phyloP scores from a whole-genome alignment of 1,284 basidiomycete species.

The Prillingera fragicola region DNA sequence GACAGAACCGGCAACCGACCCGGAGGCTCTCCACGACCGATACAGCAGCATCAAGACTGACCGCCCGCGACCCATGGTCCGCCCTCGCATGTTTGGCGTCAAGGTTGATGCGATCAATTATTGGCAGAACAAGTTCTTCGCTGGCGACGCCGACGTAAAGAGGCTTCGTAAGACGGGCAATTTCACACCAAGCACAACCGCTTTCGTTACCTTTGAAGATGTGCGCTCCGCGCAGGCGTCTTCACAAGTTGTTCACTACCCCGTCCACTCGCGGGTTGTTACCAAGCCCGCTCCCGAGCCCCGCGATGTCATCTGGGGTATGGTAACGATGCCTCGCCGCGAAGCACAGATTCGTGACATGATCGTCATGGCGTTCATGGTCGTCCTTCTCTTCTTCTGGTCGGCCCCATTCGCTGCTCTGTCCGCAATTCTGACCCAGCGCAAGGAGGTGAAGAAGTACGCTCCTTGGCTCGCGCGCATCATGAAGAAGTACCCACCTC shows the following conservation, averaged over 20 bases:
- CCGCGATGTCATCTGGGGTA: conserved; percentile 90
- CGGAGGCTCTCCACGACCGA: conserved; percentile 14
- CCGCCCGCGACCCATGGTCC: conserved; percentile 32
- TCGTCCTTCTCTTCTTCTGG: conserved; percentile 74
- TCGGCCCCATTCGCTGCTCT: conserved; percentile 71
- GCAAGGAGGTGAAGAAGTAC: conserved; percentile 82
- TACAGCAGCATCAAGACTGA: conserved; percentile 28
- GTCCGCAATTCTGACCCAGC: too few species aligned
- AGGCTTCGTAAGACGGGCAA: conserved; percentile 49
- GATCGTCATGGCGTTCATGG: conserved; percentile 64
- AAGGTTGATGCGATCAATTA: conserved; percentile 82
- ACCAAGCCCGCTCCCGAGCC: conserved; percentile 86
- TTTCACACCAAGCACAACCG: conserved; percentile 73
- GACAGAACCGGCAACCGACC: conserved; percentile 22
- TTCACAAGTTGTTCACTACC: conserved; percentile 74
- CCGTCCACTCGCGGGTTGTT: conserved; percentile 59
- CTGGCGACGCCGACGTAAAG: conserved; percentile 65
- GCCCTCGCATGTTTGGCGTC: conserved; percentile 33
- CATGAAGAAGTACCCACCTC: conserved; percentile 70
- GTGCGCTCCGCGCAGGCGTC: conserved; percentile 92
- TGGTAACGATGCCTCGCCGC: conserved; percentile 63
- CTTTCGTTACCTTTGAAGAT: conserved; percentile 95
- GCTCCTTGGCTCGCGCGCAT: conserved; percentile 72
- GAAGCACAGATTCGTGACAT: conserved; percentile 61
- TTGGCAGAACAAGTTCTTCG: conserved; percentile 68